Evolutionary conservation across 2,329 filamentous ascomycete genomes (phyloP), one percentile per base, ranked within the genome.

Genomic region (Fusarium sp.): DNA sequence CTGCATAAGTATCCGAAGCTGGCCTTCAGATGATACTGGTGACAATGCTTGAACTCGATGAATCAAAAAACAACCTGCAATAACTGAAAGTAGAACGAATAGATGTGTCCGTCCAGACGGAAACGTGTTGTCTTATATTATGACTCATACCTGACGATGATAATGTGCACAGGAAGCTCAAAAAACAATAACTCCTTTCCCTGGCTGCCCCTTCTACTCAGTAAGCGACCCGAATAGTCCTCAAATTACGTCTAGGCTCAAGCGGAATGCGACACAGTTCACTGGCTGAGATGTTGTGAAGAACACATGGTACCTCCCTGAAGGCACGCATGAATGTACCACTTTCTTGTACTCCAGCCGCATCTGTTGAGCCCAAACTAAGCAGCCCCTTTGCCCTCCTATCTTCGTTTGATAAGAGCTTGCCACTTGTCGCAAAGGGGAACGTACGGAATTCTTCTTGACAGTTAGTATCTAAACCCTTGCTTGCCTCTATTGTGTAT

Each of bases 11-110:
- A n/a, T n/a, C n/a, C n/a, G n/a, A n/a, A n/a, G n/a, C n/a, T 21
- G 21, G 21, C 21, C 21, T 21, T 21, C 4, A 21, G 21, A 21
- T 21, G 21, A 4, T 21, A 21, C 21, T 21, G 21, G 21, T 21
- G 21, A 21, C 4, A 21, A 21, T 21, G 21, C 21, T 21, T 21
- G 21, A 21, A 21, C 4, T 21, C 21, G 3, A 21, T 21, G 21
- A 21, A 21, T 21, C 21, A 21, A 21, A 3, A 21, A 21, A 21
- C 21, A 21, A 21, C 21, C 4, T 37, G 16, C 9, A 4, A 7
- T n/a, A 2, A 37, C 3, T 7, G 18, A 37, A 1, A 2, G 34
- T 0, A 37, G 34, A 4, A 37, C 0, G 18, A n/a, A 8, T n/a
- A n/a, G 10, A 37, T 0, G 18, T 37, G 21, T 21, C 21, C 21